phyloP scores from a whole-genome alignment of 2,329 filamentous ascomycete genomes.

The Fusarium newnesense region DNA sequence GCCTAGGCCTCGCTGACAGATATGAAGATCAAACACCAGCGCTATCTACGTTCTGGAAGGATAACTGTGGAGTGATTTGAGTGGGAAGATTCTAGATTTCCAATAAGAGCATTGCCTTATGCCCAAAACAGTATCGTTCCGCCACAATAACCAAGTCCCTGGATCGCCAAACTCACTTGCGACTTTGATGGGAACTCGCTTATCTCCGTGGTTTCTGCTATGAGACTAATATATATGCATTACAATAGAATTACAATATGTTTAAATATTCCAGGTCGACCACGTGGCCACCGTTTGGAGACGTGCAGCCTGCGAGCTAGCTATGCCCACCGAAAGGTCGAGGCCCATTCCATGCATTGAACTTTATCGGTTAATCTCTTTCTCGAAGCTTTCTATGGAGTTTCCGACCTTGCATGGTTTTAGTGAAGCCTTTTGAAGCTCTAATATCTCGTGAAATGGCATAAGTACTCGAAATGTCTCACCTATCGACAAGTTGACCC shows the following conservation, averaged over 20 bases:
- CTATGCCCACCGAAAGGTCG: background rate
- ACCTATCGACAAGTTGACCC: fast-evolving
- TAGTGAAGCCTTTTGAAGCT: fast-evolving
- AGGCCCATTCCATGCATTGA: background rate
- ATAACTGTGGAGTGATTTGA: background rate
- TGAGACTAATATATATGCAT: background rate
- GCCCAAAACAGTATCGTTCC: background rate
- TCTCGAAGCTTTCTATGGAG: background rate
- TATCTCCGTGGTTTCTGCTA: background rate
- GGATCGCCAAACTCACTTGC: background rate
- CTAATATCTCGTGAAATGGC: background rate
- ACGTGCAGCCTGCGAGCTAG: background rate
- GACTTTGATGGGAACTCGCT: background rate
- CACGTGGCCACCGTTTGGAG: background rate
- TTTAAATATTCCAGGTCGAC: background rate
- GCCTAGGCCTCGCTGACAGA: background rate
- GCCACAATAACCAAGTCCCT: background rate
- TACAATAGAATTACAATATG: fast-evolving
- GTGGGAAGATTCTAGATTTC: background rate
- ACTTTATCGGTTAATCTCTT: too few relatives aligned
- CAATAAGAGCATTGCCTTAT: background rate
- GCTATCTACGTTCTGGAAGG: background rate
- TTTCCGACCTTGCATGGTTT: too few relatives aligned
- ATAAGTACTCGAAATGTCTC: background rate
- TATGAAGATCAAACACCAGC: background rate